Evolutionary conservation across 192 early-diverging fungal genomes (phyloP).

Genomic region (Coemansia sp.): DNA sequence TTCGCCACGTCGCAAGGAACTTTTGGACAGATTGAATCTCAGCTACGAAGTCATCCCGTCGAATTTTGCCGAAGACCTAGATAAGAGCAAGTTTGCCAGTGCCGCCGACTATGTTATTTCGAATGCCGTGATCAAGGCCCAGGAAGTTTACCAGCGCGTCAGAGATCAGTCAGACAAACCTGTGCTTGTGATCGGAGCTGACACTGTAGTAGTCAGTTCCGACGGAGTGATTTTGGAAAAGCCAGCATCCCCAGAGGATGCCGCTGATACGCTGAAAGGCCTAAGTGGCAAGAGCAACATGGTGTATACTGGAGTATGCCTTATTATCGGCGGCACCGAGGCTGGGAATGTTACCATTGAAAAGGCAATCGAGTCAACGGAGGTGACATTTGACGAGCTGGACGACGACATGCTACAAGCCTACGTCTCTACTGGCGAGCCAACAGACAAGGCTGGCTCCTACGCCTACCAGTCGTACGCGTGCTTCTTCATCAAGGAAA

Average conservation of each 20-base stretch:
- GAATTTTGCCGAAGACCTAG: slow-evolving; percentile 77
- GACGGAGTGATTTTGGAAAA: slow-evolving; percentile 81
- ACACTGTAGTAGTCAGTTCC: slow-evolving; percentile 73
- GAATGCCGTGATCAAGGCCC: slow-evolving; percentile 71
- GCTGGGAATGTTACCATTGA: slow-evolving; percentile 11
- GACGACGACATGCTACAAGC: slow-evolving; percentile 65
- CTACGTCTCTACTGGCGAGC: slow-evolving; percentile 67
- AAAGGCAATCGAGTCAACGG: slow-evolving; percentile 60
- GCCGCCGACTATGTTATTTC: slow-evolving; percentile 71
- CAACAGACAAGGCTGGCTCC: slow-evolving; percentile 79
- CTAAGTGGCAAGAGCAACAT: slow-evolving; percentile 67
- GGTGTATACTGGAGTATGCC: slow-evolving; percentile 75
- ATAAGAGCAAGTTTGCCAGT: slow-evolving; percentile 64
- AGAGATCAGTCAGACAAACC: slow-evolving; percentile 38
- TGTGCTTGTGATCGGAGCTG: slow-evolving; percentile 77
- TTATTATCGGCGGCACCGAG: slow-evolving; percentile 41
- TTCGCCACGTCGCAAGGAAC: slow-evolving; percentile 80
- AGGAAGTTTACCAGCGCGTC: slow-evolving; percentile 66
- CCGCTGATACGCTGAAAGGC: slow-evolving; percentile 62
- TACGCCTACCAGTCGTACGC: slow-evolving; percentile 87
- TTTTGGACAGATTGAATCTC: slow-evolving; percentile 62
- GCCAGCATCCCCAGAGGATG: slow-evolving; percentile 63
- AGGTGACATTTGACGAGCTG: slow-evolving; percentile 68
- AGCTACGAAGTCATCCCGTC: slow-evolving; percentile 68
- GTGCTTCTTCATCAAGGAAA: slow-evolving; percentile 68